phyloP scores from a whole-genome alignment of 1,139 yeast species.

The Yamadazyma diospyri region DNA sequence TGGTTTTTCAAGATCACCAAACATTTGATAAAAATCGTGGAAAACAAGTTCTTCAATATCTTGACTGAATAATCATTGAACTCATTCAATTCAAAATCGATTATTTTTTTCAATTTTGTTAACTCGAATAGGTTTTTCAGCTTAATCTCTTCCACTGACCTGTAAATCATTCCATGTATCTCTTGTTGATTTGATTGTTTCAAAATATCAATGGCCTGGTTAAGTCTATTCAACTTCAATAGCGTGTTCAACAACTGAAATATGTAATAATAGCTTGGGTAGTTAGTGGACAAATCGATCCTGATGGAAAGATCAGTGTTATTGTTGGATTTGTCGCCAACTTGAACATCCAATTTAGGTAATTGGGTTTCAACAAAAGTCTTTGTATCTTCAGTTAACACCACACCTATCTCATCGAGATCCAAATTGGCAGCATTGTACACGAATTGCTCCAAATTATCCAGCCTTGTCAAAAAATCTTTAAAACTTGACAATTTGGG shows the following conservation, averaged over 20 bases:
- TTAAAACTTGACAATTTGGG: slow-evolving; percentile 37
- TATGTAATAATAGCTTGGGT: slow-evolving; percentile 37
- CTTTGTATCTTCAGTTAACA: slow-evolving; percentile 26
- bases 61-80: slow-evolving; percentile 52
- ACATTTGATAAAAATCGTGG: slow-evolving; percentile 60
- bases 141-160: slow-evolving; percentile 64
- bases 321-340: not conserved
- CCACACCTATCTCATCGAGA: slow-evolving; percentile 47
- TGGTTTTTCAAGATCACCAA: slow-evolving; percentile 69
- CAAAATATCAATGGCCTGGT: slow-evolving; percentile 56
- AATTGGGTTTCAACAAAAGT: slow-evolving; percentile 28
- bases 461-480: slow-evolving; percentile 35
- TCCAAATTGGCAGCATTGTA: slow-evolving; percentile 58
- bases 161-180: slow-evolving; percentile 49
- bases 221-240: slow-evolving; percentile 59
- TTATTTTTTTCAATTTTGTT: slow-evolving; percentile 30
- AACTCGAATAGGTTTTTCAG: slow-evolving; percentile 35
- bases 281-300: slow-evolving; percentile 14
- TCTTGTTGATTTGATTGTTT: slow-evolving; percentile 42
- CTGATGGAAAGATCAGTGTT: slow-evolving; percentile 10
- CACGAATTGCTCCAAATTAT: slow-evolving; percentile 53
- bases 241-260: slow-evolving; percentile 56
- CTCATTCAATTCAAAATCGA: slow-evolving; percentile 21
- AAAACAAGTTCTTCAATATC: slow-evolving; percentile 66
- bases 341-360: slow-evolving; percentile 23